Percentiles rank a stretch among this genome's conserved stretches.
phyloP scores from a whole-genome alignment of 352 stramenopile species.

The Globisporangium megalacanthum region DNA sequence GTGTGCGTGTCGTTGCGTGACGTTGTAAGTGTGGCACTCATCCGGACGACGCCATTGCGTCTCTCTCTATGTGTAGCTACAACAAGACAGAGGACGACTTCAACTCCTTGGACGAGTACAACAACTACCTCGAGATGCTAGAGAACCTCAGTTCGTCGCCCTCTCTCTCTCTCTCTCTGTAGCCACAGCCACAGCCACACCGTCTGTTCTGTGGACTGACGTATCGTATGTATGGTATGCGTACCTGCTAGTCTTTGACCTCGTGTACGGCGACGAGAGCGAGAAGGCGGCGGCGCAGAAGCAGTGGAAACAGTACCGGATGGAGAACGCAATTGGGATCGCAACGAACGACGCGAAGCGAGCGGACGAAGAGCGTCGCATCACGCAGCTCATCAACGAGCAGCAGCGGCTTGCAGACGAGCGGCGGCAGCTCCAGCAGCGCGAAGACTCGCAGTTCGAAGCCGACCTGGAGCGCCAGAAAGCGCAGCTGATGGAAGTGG shows the following conservation, averaged over 20 bases:
- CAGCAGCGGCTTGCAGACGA: conserved; percentile 78
- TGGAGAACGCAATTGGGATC: conserved; percentile 78
- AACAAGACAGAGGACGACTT: conserved; percentile 88
- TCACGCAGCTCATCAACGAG: conserved; percentile 77
- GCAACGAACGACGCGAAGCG: conserved; percentile 84
- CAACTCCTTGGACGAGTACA: conserved; percentile 82
- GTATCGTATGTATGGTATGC: too few relatives aligned
- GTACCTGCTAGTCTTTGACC: conserved; percentile 59
- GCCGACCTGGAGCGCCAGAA: conserved; percentile 76
- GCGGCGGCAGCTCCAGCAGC: conserved; percentile 65
- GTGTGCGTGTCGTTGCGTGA: not conserved
- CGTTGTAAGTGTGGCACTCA: not conserved
- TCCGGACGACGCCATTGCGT: too few relatives aligned
- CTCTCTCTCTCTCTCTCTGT: too few relatives aligned
- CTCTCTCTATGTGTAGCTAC: conserved; percentile 36
- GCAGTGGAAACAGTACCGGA: conserved; percentile 84
- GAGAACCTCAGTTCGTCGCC: conserved; percentile 72
- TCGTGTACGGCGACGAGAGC: conserved; percentile 72
- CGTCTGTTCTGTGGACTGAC: not conserved
- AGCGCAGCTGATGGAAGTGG: conserved; percentile 82
- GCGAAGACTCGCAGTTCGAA: conserved; percentile 78
- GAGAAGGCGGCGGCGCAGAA: conserved; percentile 68
- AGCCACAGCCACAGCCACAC: not conserved
- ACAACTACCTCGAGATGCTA: conserved; percentile 80
- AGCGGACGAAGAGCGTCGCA: conserved; percentile 82